Evolutionary conservation across 345 rosid species (phyloP).

Genomic region (Heritiera fomes): DNA sequence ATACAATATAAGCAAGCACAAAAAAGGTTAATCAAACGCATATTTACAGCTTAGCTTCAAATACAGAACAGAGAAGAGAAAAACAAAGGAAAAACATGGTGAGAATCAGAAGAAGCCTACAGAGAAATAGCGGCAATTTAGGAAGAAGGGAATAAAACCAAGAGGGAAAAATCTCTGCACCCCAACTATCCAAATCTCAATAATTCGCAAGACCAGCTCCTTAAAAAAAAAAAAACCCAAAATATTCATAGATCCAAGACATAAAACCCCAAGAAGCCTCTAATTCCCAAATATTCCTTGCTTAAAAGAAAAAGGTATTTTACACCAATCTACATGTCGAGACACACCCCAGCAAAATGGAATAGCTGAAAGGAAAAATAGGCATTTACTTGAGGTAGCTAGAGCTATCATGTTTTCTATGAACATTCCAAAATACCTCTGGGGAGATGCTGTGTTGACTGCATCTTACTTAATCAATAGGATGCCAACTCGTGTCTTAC

Average conservation of each 20-base stretch:
- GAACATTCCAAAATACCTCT: no score
- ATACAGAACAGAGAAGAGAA: not conserved
- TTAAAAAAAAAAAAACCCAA: not conserved
- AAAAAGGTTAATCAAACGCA: not conserved
- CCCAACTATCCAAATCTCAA: not conserved
- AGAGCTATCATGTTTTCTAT: no score
- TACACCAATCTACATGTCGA: no score
- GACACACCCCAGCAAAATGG: no score
- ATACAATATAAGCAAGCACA: constrained; percentile 11
- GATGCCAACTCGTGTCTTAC: no score
- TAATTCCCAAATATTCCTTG: not conserved
- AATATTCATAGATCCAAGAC: not conserved
- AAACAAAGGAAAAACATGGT: not conserved
- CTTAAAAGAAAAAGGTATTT: not conserved
- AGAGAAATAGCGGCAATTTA: not conserved
- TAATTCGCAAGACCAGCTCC: not conserved
- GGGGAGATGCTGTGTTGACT: no score
- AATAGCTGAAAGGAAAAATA: no score
- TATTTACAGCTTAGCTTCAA: not conserved
- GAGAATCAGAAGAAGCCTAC: not conserved
- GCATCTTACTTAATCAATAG: no score
- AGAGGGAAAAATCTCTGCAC: not conserved
- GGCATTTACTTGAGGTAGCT: no score
- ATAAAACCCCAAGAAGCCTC: not conserved
- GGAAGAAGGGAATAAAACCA: not conserved